Conservation (phyloP, 2,329 filamentous ascomycete species). For the Fusarium fracticaudum region DNA sequence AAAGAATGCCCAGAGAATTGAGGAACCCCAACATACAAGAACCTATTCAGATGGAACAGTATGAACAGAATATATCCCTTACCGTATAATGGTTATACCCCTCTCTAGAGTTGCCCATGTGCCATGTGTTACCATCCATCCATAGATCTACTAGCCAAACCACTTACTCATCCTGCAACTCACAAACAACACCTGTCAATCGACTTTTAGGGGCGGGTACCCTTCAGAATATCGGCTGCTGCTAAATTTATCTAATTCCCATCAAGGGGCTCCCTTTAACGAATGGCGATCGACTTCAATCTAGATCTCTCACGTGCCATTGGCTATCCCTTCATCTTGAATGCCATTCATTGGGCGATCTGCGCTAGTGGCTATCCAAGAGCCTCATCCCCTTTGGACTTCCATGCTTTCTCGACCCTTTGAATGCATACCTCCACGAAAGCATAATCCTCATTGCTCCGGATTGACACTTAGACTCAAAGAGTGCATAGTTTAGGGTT, state of each 20-base stretch:
- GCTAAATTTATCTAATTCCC: conserved; percentile 1
- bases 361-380: conserved; percentile 17
- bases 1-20: neutral
- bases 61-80: neutral
- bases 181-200: conserved; percentile 15
- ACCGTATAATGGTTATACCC: neutral
- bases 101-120: neutral
- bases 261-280: neutral
- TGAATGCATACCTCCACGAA: conserved; percentile 24
- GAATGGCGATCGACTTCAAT: conserved; percentile 23
- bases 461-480: neutral
- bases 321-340: conserved; percentile 15
- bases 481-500: conserved; percentile 1
- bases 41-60: neutral
- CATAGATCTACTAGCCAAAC: neutral
- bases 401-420: neutral
- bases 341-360: conserved; percentile 15
- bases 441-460: conserved; percentile 11
- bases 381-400: conserved; percentile 13
- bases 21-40: neutral
- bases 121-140: neutral
- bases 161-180: neutral
- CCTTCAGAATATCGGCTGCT: neutral
- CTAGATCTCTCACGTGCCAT: conserved; percentile 23
- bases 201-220: conserved; percentile 25